phyloP scores from a whole-genome alignment of 2,329 filamentous ascomycete species.

The Meredithiella fracta region DNA sequence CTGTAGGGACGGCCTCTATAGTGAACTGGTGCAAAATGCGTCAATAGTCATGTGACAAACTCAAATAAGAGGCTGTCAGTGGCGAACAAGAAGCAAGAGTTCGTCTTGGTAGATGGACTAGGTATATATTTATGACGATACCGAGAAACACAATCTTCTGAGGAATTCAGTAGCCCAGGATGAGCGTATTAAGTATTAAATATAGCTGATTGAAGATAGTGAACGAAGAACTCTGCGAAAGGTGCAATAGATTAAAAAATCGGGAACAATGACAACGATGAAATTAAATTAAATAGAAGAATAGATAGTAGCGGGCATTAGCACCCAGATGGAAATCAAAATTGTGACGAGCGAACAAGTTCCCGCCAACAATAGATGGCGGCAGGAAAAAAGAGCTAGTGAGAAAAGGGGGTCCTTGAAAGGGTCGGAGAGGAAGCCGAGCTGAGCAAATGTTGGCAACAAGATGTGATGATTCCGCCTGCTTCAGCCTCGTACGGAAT shows the following conservation, averaged over 20 bases:
- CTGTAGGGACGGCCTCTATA: no score
- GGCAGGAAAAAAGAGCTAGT: background rate
- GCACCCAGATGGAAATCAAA: background rate
- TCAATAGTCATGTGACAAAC: no score
- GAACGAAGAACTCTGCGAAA: background rate
- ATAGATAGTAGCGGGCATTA: background rate
- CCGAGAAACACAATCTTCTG: background rate
- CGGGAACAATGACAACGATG: background rate
- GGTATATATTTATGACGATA: background rate
- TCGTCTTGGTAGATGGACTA: background rate
- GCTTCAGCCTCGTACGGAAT: no score
- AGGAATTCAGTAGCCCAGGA: background rate
- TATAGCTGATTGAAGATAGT: background rate
- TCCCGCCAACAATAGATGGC: background rate
- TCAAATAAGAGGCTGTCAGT: no score
- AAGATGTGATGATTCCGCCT: no score
- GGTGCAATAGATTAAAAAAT: background rate
- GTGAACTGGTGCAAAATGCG: no score
- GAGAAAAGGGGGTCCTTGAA: background rate
- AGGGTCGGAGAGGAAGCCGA: background rate
- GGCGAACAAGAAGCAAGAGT: no score
- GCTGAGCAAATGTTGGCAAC: background rate
- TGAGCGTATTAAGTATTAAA: background rate
- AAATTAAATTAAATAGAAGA: background rate
- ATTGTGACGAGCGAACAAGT: background rate